Evolutionary conservation across 2,329 filamentous ascomycete genomes (phyloP).

Genomic region (Mariannaea sp.): DNA sequence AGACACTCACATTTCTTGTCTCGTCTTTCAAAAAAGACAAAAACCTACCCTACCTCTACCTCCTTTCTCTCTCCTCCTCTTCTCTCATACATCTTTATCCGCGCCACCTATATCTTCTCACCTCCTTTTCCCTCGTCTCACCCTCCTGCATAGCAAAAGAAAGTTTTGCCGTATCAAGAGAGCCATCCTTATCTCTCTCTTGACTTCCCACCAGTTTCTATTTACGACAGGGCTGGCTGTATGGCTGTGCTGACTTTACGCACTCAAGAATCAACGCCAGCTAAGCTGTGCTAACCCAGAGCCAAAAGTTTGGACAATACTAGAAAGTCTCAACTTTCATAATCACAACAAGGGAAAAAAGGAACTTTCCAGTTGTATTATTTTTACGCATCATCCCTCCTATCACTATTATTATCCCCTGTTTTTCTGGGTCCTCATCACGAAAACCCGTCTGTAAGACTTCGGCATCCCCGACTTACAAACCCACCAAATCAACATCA

Average conservation of each 20-base stretch:
- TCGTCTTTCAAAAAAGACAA: constrained; percentile 20
- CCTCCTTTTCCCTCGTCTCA: constrained; percentile 24
- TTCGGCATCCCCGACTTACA: constrained; percentile 35
- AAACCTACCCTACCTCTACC: too few relatives aligned
- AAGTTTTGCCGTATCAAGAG: constrained; percentile 35
- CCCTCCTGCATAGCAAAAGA: constrained; percentile 5
- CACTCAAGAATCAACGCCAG: constrained; percentile 29
- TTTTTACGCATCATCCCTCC: constrained; percentile 11
- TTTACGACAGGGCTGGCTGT: constrained; percentile 40
- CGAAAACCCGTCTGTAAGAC: constrained; percentile 3
- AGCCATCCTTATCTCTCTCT: constrained; percentile 37
- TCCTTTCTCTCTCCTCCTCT: constrained; percentile 21
- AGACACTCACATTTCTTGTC: constrained; percentile 20
- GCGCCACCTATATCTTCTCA: neutral
- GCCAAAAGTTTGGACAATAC: constrained; percentile 33
- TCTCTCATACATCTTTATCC: constrained; percentile 20
- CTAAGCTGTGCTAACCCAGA: constrained; percentile 35
- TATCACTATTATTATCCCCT: constrained; percentile 1
- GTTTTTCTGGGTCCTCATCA: constrained; percentile 11
- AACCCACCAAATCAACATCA: constrained; percentile 30
- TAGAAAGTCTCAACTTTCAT: constrained; percentile 27
- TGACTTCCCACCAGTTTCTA: constrained; percentile 35
- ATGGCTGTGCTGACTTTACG: constrained; percentile 40
- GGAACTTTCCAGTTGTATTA: constrained; percentile 11
- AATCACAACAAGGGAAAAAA: neutral